Conservation (phyloP, 306 rosid species). For the Quercus engelmannii region DNA sequence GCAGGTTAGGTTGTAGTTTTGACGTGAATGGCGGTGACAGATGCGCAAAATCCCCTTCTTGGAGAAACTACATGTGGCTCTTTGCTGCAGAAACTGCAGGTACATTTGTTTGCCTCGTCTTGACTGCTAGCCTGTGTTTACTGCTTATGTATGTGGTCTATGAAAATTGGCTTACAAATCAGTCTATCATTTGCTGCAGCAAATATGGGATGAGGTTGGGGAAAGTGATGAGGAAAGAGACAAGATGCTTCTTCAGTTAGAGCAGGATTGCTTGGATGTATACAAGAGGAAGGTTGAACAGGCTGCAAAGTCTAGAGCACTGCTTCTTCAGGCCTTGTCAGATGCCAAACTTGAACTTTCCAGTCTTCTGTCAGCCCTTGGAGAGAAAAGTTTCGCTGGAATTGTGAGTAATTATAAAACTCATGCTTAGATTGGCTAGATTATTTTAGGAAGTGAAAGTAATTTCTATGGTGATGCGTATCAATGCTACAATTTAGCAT, state of each 20-base stretch:
- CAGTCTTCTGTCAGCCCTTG: constrained; percentile 82
- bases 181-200: constrained; percentile 35
- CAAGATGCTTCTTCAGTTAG: constrained; percentile 96
- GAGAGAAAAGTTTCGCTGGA: constrained; percentile 58
- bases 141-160: background rate
- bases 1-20: constrained; percentile 44
- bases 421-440: background rate
- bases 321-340: constrained; percentile 82
- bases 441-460: background rate
- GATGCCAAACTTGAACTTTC: constrained; percentile 81
- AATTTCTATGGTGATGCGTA: background rate
- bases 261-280: constrained; percentile 94
- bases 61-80: constrained; percentile 88
- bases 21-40: constrained; percentile 70
- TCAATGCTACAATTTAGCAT: background rate
- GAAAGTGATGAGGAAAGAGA: constrained; percentile 93
- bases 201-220: constrained; percentile 99
- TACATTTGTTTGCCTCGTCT: constrained; percentile 24
- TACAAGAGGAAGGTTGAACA: constrained; percentile 95
- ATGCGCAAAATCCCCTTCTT: constrained; percentile 61
- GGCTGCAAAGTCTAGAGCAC: constrained; percentile 94
- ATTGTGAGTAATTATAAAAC: constrained; percentile 28
- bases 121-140: background rate
- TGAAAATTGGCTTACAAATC: constrained; percentile 1
- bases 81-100: constrained; percentile 87